These are phyloP conservation scores for Aspergillus thermomutatus DNA, from an alignment of 2,329 filamentous ascomycete genomes.

Conservation along the genomic window DNA sequence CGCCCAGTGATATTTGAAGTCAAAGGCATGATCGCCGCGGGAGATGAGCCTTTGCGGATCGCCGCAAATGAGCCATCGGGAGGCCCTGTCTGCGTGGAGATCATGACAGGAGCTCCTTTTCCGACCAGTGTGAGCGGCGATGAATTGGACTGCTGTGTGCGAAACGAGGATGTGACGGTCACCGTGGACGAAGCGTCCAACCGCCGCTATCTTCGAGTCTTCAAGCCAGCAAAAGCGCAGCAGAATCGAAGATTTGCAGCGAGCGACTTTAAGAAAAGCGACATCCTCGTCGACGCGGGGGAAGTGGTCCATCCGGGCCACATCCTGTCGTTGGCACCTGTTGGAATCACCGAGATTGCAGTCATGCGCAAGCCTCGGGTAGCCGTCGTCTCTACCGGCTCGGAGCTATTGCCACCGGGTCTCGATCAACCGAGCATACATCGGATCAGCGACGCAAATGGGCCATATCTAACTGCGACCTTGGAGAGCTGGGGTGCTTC, in stretches of 20 bases:
- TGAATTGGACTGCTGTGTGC: constrained; percentile 18
- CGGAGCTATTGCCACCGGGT: constrained; percentile 4
- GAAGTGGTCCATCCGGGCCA: constrained; percentile 14
- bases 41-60: constrained; percentile 9
- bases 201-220: constrained; percentile 10
- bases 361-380: constrained; percentile 13
- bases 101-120: constrained; percentile 31
- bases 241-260: constrained; percentile 21
- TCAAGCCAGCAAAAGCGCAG: constrained; percentile 11
- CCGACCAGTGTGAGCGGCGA: constrained; percentile 9
- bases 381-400: constrained; percentile 20
- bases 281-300: constrained; percentile 13
- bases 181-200: neutral
- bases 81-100: constrained; percentile 22
- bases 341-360: constrained; percentile 12
- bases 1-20: constrained; percentile 17
- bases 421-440: neutral
- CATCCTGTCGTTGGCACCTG: constrained; percentile 23
- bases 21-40: constrained; percentile 15
- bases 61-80: neutral
- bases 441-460: constrained; percentile 20
- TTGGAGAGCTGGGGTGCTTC: constrained; percentile 11
- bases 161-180: constrained; percentile 13
- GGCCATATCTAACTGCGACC: constrained; percentile 20
- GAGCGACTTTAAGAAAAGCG: constrained; percentile 16